Evolutionary conservation across 805 yeast species (phyloP), one percentile per base, ranked within the genome.

Genomic region (Hanseniaspora taiwanica): DNA sequence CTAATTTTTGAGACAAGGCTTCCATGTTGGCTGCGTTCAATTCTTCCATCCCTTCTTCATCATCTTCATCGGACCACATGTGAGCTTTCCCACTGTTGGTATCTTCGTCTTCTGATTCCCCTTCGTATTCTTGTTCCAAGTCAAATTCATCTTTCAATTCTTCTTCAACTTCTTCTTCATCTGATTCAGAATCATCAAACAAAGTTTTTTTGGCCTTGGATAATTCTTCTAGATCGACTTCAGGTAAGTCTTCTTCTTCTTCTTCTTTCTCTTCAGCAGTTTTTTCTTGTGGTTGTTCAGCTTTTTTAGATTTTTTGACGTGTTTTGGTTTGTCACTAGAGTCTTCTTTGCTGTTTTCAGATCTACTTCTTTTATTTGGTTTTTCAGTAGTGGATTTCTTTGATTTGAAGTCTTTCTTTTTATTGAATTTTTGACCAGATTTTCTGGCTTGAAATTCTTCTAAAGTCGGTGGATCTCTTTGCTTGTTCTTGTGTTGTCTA

Each of bases 401-500:
- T 37, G 44, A 44, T 44, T 49, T 44, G 14, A 35, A 27, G 33
- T 60, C 59, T 39, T 55, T 55, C 52, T 55, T 56, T 53, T 55
- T 62, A 43, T 59, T 59, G 44, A 55, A n/a, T n/a, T n/a, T n/a
- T n/a, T n/a, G n/a, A n/a, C n/a, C 59, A 41, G 56, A 60, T 39
- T 65, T 68, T 52, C 64, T 73, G 45, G 70, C 69, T 48, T 75
- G 75, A 59, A 87, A 78, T 54, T 89, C 95, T 35, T 89, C 97
- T 46, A 78, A 66, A 5, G 86, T 58, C 27, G 96, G 96, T 50
- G 97, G 97, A 44, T 73, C 82, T 36, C 85, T 91, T 65, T 89
- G 97, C 69, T 84, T 89, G 54, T 84, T 81, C 63, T 81, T 85
- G 44, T 84, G 83, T 68, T 83, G 79, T 74, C 95, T 81, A 46